Conservation (phyloP, 2,329 filamentous ascomycete species). For the Colletotrichum cordylinicola region DNA sequence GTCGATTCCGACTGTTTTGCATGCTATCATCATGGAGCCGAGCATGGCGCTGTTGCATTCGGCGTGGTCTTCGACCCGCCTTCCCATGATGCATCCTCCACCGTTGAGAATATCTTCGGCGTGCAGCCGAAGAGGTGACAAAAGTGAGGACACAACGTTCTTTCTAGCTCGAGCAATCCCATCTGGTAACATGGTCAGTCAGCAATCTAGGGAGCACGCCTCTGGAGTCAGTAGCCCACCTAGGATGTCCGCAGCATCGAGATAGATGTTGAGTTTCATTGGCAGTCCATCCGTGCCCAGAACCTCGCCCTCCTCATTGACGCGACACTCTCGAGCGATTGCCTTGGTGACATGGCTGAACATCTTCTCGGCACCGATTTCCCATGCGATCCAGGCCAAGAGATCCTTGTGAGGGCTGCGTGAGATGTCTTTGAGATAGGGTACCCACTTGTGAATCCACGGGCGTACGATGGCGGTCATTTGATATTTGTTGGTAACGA, state of each 20-base stretch:
- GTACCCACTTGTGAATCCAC: neutral
- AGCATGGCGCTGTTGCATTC: neutral
- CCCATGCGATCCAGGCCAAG: neutral
- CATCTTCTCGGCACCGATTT: neutral
- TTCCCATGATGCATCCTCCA: too few species aligned
- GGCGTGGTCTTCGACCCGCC: too few species aligned
- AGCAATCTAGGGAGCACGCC: neutral
- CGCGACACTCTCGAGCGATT: neutral
- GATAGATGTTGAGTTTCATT: neutral
- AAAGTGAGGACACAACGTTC: neutral
- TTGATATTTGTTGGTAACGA: neutral
- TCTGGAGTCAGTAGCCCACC: neutral
- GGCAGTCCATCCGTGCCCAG: neutral
- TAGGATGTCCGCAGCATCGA: neutral
- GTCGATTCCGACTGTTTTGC: neutral
- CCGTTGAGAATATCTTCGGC: neutral
- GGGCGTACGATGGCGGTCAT: neutral
- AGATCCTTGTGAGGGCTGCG: neutral
- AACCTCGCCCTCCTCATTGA: neutral
- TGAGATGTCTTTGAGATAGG: neutral
- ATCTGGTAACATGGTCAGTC: neutral
- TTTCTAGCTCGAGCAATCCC: neutral
- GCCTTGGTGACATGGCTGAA: neutral
- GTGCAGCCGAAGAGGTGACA: neutral
- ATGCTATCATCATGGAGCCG: neutral